Evolutionary conservation across 495 filamentous ascomycete genomes (phyloP).

Genomic region (Penicillium argentinense): DNA sequence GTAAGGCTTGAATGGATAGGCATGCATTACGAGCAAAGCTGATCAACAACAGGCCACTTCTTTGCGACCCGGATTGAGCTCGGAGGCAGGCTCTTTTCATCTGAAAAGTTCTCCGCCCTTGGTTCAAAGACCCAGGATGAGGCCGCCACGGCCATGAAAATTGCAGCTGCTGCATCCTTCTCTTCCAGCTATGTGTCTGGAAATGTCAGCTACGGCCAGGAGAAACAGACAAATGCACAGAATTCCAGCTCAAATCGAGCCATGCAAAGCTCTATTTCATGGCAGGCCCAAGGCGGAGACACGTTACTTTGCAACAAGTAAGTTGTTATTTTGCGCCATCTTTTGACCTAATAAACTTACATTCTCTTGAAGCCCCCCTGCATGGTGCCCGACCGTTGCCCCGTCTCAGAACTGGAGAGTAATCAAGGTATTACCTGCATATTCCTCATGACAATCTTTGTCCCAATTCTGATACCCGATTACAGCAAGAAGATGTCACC

Average conservation of each 20-base stretch:
- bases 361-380: neutral
- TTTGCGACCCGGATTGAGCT: conserved; percentile 4
- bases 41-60: conserved; percentile 1
- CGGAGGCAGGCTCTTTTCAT: conserved; percentile 1
- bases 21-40: neutral
- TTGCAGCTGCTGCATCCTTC: conserved; percentile 1
- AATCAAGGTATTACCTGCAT: neutral
- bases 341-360: neutral
- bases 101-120: neutral
- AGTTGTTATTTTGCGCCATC: neutral
- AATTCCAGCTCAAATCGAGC: neutral
- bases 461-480: too few species aligned
- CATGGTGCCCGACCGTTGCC: neutral
- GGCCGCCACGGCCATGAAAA: conserved; percentile 1
- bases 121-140: neutral
- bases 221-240: neutral
- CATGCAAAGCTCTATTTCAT: neutral
- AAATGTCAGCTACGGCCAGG: neutral
- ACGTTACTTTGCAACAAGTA: conserved; percentile 4
- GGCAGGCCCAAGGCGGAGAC: conserved; percentile 4
- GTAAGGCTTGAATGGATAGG: neutral
- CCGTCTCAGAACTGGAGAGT: conserved; percentile 3
- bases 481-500: neutral
- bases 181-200: neutral
- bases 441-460: neutral